Evolutionary conservation across 2,329 filamentous ascomycete species (phyloP).

Genomic region (Ilyonectria destructans): DNA sequence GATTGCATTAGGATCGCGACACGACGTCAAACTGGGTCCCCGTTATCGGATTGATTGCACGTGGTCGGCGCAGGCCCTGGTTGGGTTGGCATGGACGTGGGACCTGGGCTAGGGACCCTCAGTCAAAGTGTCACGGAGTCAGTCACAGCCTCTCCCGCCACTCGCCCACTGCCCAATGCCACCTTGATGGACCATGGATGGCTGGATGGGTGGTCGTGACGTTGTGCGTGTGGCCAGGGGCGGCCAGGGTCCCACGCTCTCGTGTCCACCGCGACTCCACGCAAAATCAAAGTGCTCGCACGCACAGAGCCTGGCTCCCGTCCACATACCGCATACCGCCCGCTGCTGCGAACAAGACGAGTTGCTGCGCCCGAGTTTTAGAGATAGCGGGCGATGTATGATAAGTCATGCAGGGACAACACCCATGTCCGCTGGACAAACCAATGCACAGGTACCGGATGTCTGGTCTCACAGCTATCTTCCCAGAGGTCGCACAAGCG

Average conservation of each 20-base stretch:
- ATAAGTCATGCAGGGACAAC: conserved; percentile 34
- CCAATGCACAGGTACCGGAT: conserved; percentile 13
- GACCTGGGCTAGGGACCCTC: conserved; percentile 3
- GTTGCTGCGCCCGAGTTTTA: conserved; percentile 18
- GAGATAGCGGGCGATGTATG: conserved; percentile 31
- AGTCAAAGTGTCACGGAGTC: conserved; percentile 12
- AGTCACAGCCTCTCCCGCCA: conserved; percentile 19
- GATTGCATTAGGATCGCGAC: conserved; percentile 39
- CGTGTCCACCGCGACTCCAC: conserved; percentile 22
- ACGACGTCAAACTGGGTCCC: conserved; percentile 32
- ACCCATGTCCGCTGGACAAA: conserved; percentile 15
- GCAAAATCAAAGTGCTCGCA: conserved; percentile 28
- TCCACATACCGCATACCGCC: conserved; percentile 15
- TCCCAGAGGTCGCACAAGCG: conserved; percentile 19
- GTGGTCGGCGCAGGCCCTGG: conserved; percentile 37
- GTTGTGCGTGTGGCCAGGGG: conserved; percentile 30
- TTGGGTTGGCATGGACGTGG: conserved; percentile 14
- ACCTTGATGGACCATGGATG: conserved; percentile 18
- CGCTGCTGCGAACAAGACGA: conserved; percentile 27
- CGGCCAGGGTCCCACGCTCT: conserved; percentile 28
- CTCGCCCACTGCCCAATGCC: conserved; percentile 19
- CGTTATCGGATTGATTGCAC: conserved; percentile 40
- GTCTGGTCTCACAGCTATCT: conserved; percentile 21
- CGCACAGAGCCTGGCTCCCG: conserved; percentile 17
- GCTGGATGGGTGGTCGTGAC: conserved; percentile 24